A percentile compares a stretch with the other conserved stretches of the same genome.
Conservation (phyloP, 75 land plant genomes). For the Selaginella moellendorffii region DNA sequence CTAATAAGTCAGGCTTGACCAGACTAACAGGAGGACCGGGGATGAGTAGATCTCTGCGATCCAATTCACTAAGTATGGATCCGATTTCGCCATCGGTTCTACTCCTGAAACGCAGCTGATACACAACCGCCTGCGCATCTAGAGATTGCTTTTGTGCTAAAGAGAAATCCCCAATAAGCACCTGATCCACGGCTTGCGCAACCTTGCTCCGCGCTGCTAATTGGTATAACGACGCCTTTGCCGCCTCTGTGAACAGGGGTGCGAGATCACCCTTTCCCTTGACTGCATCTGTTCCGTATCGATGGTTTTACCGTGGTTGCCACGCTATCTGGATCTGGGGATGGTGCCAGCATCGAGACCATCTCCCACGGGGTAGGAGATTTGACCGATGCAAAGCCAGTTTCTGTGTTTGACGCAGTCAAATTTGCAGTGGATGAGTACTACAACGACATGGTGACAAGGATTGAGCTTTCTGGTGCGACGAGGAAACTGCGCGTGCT, state of each 20-base stretch:
- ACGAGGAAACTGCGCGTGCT: background rate
- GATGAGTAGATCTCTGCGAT: background rate
- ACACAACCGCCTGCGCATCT: background rate
- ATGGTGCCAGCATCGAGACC: background rate
- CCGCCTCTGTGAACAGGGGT: background rate
- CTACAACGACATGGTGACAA: background rate
- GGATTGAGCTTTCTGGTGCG: background rate
- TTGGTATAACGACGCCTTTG: background rate
- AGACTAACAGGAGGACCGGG: background rate
- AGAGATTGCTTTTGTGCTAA: background rate
- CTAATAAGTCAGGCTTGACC: background rate
- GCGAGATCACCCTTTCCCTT: too few relatives aligned
- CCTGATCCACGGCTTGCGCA: background rate
- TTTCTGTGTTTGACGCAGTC: background rate
- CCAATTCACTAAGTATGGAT: background rate
- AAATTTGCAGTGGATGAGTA: background rate
- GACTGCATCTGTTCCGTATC: too few relatives aligned
- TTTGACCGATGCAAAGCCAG: background rate
- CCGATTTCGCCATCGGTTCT: background rate
- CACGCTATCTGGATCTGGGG: background rate
- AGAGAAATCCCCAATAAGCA: background rate
- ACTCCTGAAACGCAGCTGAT: background rate
- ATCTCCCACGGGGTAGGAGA: background rate
- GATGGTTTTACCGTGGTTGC: too few relatives aligned
- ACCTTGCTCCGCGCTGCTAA: background rate